These are phyloP conservation scores for Fusarium sp. DNA, from an alignment of 2,329 filamentous ascomycete species.

Conservation along the genomic window DNA sequence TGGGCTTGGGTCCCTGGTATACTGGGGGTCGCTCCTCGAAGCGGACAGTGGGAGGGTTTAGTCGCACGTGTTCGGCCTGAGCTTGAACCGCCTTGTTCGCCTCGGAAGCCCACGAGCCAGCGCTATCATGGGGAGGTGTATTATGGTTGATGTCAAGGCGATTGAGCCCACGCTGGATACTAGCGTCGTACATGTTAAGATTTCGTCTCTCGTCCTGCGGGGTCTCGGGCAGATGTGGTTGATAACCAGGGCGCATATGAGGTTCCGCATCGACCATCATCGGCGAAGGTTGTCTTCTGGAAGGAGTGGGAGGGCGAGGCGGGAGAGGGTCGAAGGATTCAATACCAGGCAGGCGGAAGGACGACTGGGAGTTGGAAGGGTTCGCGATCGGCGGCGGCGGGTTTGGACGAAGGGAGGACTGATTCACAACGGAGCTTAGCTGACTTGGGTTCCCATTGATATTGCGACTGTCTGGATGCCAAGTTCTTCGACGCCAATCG, in stretches of 20 bases:
- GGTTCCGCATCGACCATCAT: constrained; percentile 77
- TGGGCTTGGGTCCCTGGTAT: constrained; percentile 49
- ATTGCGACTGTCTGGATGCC: constrained; percentile 83
- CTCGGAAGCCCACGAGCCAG: constrained; percentile 68
- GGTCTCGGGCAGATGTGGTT: constrained; percentile 48
- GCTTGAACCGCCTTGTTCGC: constrained; percentile 67
- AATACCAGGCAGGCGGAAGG: constrained; percentile 84
- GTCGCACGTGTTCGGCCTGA: constrained; percentile 64
- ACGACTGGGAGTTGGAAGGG: constrained; percentile 65
- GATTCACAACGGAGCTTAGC: constrained; percentile 80
- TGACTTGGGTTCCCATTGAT: constrained; percentile 76
- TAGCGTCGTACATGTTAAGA: constrained; percentile 72
- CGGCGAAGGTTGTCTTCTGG: constrained; percentile 75
- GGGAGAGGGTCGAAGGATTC: constrained; percentile 88
- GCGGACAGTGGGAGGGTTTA: constrained; percentile 62
- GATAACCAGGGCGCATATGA: constrained; percentile 51
- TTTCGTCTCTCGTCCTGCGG: constrained; percentile 62
- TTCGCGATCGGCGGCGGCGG: constrained; percentile 63
- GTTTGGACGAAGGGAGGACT: constrained; percentile 69
- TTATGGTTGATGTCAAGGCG: constrained; percentile 72
- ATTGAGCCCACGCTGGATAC: constrained; percentile 74
- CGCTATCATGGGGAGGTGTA: constrained; percentile 64
- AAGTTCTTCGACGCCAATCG: constrained; percentile 85
- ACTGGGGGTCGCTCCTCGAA: constrained; percentile 64
- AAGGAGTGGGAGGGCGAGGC: constrained; percentile 71